Base-by-base conservation (phyloP, 306 rosid genomes). In the Trichosanthes cucumerina region DNA sequence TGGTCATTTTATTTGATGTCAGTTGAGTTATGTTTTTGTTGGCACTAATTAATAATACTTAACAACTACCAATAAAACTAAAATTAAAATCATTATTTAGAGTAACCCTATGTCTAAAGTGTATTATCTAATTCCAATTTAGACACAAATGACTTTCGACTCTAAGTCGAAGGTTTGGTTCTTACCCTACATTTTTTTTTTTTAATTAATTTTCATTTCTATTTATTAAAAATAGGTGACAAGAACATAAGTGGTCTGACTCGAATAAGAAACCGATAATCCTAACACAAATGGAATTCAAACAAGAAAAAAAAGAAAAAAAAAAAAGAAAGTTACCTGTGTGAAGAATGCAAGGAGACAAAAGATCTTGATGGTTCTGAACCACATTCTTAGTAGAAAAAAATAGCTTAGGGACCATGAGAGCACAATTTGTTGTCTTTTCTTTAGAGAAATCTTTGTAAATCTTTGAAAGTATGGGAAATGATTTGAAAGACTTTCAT, bases 291-390 rank as follows among this genome's bases (percentile, higher is more conserved):
- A 46, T 46, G 15, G 8, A 46, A 46, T 4, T 46, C 16, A 0
- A 49, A 49, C 0, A 14, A 0, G 14, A 81, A 14, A 46, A 24
- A 0, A 15, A 14, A 46, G 14, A 43, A 9, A 10, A 2, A 5
- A 23, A 68, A 14, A 11, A 19, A 39, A 10, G 16, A n/a, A 54
- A 7, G 16, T 43, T 10, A 92, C 97, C 93, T 92, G 97, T 79
- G 92, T 86, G 86, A 89, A 92, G 89, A 86, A 92, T 47, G 80
- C 69, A 0, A 84, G 85, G 19, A 84, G 88, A 69, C 84, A 82
- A 82, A 92, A 86, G 54, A 92, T 69, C 80, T 92, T 92, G 53
- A 87, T 3, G 72, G 90, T 60, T 46, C 64, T 83, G 86, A 77
- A 80, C 0, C 90, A 46, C 88, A 89, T 80, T 18, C 90, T 85